Base-by-base conservation (phyloP, 1,284 basidiomycete genomes). In the Trichosporon faecale region DNA sequence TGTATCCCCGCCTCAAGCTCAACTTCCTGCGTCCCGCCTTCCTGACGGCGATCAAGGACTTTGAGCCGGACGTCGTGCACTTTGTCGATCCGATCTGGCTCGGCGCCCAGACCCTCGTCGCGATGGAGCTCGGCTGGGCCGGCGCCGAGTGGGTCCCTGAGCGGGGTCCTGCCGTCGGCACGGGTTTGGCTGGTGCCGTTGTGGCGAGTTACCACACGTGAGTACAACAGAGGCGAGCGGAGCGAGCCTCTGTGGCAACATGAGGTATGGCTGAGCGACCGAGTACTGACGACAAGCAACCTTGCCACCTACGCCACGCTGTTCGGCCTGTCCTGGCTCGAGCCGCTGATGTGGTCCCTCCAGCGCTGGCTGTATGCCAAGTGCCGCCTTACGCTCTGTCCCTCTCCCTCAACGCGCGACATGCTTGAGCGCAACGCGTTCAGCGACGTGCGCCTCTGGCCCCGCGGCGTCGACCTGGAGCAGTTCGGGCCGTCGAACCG, bases 71-170 rank as follows among this genome's bases (percentile, higher is more conserved):
- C 72, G 85, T 88, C 8, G 84, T 86, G 4, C 85, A 86, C 71
- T 83, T 86, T 70, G 85, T 86, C 33, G 86, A 87, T 74, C 86
- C 87, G 0, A 87, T 88, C 69, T 88, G 87, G 87, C 83, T 88
- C 12, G 87, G 87, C 12, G 84, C 83, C 1, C 86, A 80, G 72
- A 83, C 82, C 0, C 76, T 85, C 14, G 76, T 83, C 68, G 85
- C 84, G 0, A 81, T 85, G 79, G 83, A 84, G 70, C 77, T 82
- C 2, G 84, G 84, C 21, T 84, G 82, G 83, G 84, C 80, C 2
- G 84, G 79, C 16, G 68, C 68, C 52, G 79, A 82, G 52, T 84
- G 81, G 80, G 78, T 82, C 4, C 77, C 76, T 5, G 73, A 76
- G 31, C 75, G 75, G 49, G 83, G 83, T 2, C 80, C 80, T 0